Evolutionary conservation across 352 stramenopile genomes (phyloP).

Genomic region (Globisporangium camurandrum): DNA sequence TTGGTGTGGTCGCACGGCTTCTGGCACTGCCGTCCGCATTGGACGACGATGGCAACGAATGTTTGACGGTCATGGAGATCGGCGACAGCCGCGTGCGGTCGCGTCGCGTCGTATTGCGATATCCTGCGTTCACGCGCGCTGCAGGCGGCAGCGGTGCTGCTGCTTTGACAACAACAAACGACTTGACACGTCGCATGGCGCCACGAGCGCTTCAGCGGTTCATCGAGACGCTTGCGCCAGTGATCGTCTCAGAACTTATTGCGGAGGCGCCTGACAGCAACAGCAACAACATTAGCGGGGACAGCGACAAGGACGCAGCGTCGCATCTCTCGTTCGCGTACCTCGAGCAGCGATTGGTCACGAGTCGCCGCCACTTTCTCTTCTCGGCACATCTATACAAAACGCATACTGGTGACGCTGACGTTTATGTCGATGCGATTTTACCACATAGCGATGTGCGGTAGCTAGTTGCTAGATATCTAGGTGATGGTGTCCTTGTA

Average conservation of each 20-base stretch:
- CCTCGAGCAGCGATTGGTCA: constrained; percentile 7
- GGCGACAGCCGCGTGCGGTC: constrained; percentile 2
- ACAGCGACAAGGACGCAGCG: background rate
- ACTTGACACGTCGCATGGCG: no score
- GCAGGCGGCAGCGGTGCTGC: background rate
- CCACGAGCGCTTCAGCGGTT: constrained; percentile 1
- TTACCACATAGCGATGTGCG: no score
- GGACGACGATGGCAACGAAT: background rate
- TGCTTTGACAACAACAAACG: background rate
- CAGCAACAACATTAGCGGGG: background rate
- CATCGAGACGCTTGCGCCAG: constrained; percentile 7
- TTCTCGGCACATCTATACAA: constrained; percentile 14
- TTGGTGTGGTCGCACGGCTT: no score
- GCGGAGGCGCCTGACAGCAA: background rate
- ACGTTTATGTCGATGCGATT: constrained; percentile 14
- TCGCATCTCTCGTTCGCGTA: constrained; percentile 6
- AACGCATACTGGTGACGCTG: constrained; percentile 1
- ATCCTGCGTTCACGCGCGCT: background rate
- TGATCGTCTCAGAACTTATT: constrained; percentile 7
- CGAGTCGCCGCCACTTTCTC: constrained; percentile 9
- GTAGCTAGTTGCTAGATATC: no score
- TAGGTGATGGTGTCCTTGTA: no score
- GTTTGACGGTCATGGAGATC: constrained; percentile 3
- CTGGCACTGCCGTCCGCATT: background rate
- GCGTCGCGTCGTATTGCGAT: background rate